Evolutionary conservation across 805 yeast species (phyloP).

Genomic region (Wickerhamomyces xylosicus): DNA sequence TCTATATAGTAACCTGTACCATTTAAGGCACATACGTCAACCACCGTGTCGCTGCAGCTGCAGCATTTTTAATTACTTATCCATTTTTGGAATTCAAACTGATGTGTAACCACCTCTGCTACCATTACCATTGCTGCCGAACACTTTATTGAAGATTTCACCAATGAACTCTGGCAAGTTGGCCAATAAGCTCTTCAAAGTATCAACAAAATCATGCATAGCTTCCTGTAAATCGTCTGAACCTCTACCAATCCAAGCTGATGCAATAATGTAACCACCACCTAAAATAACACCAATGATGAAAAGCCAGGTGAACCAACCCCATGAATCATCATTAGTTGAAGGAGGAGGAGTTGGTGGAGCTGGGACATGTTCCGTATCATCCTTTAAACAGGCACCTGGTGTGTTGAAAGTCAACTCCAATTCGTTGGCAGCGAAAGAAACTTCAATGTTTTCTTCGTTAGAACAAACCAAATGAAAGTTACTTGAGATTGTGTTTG

Average conservation of each 20-base stretch:
- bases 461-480: slow-evolving; percentile 38
- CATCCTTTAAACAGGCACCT: slow-evolving; percentile 30
- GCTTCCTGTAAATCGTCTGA: slow-evolving; percentile 66
- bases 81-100: slow-evolving; percentile 36
- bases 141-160: slow-evolving; percentile 59
- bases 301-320: slow-evolving; percentile 77
- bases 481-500: slow-evolving; percentile 34
- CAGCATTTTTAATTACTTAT: too few relatives aligned
- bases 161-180: slow-evolving; percentile 55
- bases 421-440: slow-evolving; percentile 16
- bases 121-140: slow-evolving; percentile 34
- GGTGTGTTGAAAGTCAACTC: slow-evolving; percentile 27
- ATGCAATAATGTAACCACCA: slow-evolving; percentile 61
- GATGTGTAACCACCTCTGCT: slow-evolving; percentile 90
- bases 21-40: too few relatives aligned
- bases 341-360: slow-evolving; percentile 13
- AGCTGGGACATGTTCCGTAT: slow-evolving; percentile 16
- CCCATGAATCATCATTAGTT: slow-evolving; percentile 40
- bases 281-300: slow-evolving; percentile 60
- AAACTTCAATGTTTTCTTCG: slow-evolving; percentile 20
- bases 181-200: slow-evolving; percentile 43
- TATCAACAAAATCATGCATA: slow-evolving; percentile 62
- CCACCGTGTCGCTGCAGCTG: too few relatives aligned
- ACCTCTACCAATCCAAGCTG: slow-evolving; percentile 66
- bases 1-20: too few relatives aligned